Evolutionary conservation across 768 basidiomycete genomes (phyloP), one percentile per base, ranked within the genome.

Genomic region (Serendipita sp.): DNA sequence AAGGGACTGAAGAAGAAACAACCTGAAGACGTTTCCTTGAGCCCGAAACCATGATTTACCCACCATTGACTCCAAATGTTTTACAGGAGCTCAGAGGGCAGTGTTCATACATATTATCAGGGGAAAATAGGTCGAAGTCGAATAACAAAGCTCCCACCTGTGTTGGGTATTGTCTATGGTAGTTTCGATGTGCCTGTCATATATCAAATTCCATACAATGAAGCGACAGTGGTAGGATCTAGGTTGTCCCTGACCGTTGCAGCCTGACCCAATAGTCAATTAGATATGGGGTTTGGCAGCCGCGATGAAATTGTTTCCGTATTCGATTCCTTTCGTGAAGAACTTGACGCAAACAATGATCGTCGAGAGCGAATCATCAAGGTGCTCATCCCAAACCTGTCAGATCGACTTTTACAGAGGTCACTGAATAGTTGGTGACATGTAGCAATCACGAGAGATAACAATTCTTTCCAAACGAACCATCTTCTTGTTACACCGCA

Each of bases 381-480:
- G 83, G 85, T 89, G 58, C 70, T 71, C 54, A 28, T 62, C 16
- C 56, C 10, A 53, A 7, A 18, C 60, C 45, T 54, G 3, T 66
- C 58, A n/a, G 18, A 7, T 53, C 7, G 4, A 37, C 10, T n/a
- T 10, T 10, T 60, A 10, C 28, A 24, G 34, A 60, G 35, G 10
- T 53, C 7, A n/a, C 32, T 5, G 48, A 24, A 24, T n/a, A 53
- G 8, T 18, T 32, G 16, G n/a, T 51, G 48, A 51, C 48, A 53
- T 47, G 13, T 72, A 91, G 89, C 79, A 82, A 45, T 86, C 85
- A 71, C 85, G 95, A 41, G 93, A 96, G 74, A 81, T 92, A 62
- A 97, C 94, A 30, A 89, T 85, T 69, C 79, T 89, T 41, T 92
- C 92, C 63, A 99, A 99, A 74, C 94, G 91, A 75, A 78, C 85